phyloP scores from a whole-genome alignment of 345 rosid species.

The Abelmoschus esculentus region DNA sequence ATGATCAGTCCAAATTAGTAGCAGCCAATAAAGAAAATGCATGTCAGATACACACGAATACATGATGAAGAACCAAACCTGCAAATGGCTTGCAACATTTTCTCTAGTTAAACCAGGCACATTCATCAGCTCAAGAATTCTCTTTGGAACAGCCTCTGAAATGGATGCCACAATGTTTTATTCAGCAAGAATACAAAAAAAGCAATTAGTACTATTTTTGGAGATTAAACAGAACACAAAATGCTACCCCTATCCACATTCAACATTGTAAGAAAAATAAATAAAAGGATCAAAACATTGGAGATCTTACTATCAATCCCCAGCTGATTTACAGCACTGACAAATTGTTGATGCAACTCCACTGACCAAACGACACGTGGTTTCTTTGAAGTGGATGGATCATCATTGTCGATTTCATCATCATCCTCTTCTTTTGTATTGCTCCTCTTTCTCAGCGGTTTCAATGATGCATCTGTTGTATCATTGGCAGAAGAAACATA shows the following conservation, averaged over 20 bases:
- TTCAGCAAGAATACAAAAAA: slow-evolving; percentile 17
- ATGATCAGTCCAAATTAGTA: neutral
- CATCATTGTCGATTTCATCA: slow-evolving; percentile 50
- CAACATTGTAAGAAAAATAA: slow-evolving; percentile 6
- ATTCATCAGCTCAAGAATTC: slow-evolving; percentile 81
- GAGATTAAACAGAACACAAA: neutral
- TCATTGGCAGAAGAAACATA: slow-evolving; percentile 48
- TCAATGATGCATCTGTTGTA: slow-evolving; percentile 40
- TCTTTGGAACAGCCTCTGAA: slow-evolving; percentile 83
- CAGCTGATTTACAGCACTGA: slow-evolving; percentile 67
- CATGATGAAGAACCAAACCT: slow-evolving; percentile 38
- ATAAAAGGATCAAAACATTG: slow-evolving; percentile 13
- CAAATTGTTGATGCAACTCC: slow-evolving; percentile 85
- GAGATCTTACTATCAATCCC: slow-evolving; percentile 74
- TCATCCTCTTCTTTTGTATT: slow-evolving; percentile 56
- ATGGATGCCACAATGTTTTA: slow-evolving; percentile 13
- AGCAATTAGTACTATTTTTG: neutral
- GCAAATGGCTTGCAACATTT: slow-evolving; percentile 88
- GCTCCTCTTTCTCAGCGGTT: slow-evolving; percentile 50
- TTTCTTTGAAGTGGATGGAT: slow-evolving; percentile 56
- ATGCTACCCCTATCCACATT: neutral
- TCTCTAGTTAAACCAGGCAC: slow-evolving; percentile 76
- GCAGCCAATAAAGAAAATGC: neutral
- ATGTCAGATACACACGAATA: neutral
- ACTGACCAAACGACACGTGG: slow-evolving; percentile 92